phyloP scores from a whole-genome alignment of 495 filamentous ascomycete genomes.

The Aspergillus affinis region DNA sequence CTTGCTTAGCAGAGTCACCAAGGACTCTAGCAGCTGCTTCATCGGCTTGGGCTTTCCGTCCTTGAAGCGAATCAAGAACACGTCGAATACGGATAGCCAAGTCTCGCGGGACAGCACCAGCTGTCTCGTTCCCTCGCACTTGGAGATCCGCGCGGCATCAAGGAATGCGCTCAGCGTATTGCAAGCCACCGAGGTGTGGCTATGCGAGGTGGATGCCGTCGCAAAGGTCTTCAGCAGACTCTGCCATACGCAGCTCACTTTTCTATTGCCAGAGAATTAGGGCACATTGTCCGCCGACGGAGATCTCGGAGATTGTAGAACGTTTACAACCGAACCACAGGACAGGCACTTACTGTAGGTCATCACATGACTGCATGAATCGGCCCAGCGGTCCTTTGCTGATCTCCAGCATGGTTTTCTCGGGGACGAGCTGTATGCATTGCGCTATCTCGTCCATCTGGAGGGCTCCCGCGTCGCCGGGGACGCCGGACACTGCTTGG shows the following conservation, averaged over 20 bases:
- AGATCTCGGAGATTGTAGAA: background rate
- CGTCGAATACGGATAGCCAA: constrained; percentile 62
- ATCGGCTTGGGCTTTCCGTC: constrained; percentile 71
- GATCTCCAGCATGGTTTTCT: constrained; percentile 37
- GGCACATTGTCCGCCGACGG: background rate
- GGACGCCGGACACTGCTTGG: constrained; percentile 19
- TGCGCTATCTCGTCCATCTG: constrained; percentile 40
- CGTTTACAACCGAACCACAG: background rate
- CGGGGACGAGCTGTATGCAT: constrained; percentile 39
- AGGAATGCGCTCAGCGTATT: constrained; percentile 50
- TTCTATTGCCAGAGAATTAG: constrained; percentile 30
- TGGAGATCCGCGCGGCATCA: constrained; percentile 42
- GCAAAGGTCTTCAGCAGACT: constrained; percentile 40
- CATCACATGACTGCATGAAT: constrained; percentile 34
- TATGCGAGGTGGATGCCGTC: constrained; percentile 35
- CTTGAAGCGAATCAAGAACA: constrained; percentile 73
- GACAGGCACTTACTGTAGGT: constrained; percentile 37
- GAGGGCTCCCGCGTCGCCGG: constrained; percentile 9
- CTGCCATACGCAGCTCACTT: constrained; percentile 39
- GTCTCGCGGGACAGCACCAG: constrained; percentile 49
- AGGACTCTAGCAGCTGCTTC: constrained; percentile 65
- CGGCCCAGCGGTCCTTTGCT: constrained; percentile 41
- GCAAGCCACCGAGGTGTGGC: constrained; percentile 44
- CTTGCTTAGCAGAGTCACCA: constrained; percentile 51
- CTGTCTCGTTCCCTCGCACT: constrained; percentile 28